Percentiles rank a stretch among this genome's conserved stretches.
Conservation (phyloP, 164 flowering plant genomes). For the Magnolia changhungtana region DNA sequence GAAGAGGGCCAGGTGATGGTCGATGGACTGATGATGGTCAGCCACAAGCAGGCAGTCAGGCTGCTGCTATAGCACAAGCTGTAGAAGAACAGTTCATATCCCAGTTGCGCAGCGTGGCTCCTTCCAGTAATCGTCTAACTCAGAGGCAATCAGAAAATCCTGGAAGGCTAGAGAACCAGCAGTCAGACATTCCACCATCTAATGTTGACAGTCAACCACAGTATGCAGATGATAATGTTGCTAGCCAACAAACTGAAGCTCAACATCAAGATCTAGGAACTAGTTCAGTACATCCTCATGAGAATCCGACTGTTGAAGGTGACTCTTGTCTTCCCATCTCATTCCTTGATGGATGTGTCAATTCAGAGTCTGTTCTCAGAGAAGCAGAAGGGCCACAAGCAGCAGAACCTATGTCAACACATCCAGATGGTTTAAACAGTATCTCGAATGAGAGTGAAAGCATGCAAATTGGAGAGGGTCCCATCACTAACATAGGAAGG, state of each 20-base stretch:
- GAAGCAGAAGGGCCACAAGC: slow-evolving; percentile 24
- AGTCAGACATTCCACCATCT: slow-evolving; percentile 28
- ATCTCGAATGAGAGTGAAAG: slow-evolving; percentile 32
- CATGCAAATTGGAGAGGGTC: slow-evolving; percentile 58
- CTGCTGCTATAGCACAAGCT: slow-evolving; percentile 76
- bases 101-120: slow-evolving; percentile 46
- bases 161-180: slow-evolving; percentile 37
- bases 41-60: slow-evolving; percentile 79
- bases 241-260: slow-evolving; percentile 36
- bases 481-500: slow-evolving; percentile 26
- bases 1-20: slow-evolving; percentile 82
- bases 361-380: slow-evolving; percentile 25
- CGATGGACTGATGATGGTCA: slow-evolving; percentile 98
- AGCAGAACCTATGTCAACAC: slow-evolving; percentile 31
- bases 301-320: slow-evolving; percentile 28
- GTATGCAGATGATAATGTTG: slow-evolving; percentile 28
- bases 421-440: slow-evolving; percentile 26
- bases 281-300: slow-evolving; percentile 23
- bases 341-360: slow-evolving; percentile 22
- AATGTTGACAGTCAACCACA: slow-evolving; percentile 29
- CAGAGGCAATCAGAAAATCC: slow-evolving; percentile 41
- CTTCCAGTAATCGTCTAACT: slow-evolving; percentile 28
- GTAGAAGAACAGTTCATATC: slow-evolving; percentile 76
- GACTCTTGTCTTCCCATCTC: slow-evolving; percentile 14
- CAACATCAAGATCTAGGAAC: slow-evolving; percentile 27